A percentile compares a stretch with the other conserved stretches of the same genome.
Conservation (phyloP, 108 stramenopile genomes). For the Stephanodiscus minutulus region DNA sequence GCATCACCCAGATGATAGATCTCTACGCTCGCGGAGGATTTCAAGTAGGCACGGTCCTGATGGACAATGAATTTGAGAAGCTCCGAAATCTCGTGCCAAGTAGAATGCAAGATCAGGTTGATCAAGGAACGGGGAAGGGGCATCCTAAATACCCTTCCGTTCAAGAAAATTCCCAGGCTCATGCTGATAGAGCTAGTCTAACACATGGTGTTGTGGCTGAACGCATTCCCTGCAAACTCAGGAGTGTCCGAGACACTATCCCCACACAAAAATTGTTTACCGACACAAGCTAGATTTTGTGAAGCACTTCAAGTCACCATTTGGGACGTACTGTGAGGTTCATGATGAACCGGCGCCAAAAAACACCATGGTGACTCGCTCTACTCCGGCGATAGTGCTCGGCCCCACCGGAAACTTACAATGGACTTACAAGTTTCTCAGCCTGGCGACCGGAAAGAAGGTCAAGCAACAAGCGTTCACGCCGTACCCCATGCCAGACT, state of each 20-base stretch:
- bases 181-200: conserved; percentile 23
- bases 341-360: conserved; percentile 13
- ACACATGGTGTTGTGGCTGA: conserved; percentile 18
- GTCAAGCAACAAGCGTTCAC: conserved; percentile 15
- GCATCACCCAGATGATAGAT: neutral
- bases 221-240: conserved; percentile 27
- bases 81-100: conserved; percentile 1
- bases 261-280: conserved; percentile 18
- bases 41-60: neutral
- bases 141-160: conserved; percentile 11
- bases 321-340: conserved; percentile 37
- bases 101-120: conserved; percentile 16
- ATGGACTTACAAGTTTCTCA: conserved; percentile 32
- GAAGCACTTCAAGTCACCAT: conserved; percentile 18
- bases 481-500: no score
- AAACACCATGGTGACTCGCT: conserved; percentile 23
- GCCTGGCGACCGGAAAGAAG: conserved; percentile 11
- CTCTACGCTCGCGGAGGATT: conserved; percentile 20
- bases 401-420: conserved; percentile 31
- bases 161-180: neutral
- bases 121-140: conserved; percentile 13
- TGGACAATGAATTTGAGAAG: conserved; percentile 25
- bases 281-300: conserved; percentile 14
- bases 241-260: conserved; percentile 18
- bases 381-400: conserved; percentile 20